These are phyloP conservation scores for Testicularia cyperi DNA, from an alignment of 1,284 basidiomycete genomes.

Conservation along the genomic window DNA sequence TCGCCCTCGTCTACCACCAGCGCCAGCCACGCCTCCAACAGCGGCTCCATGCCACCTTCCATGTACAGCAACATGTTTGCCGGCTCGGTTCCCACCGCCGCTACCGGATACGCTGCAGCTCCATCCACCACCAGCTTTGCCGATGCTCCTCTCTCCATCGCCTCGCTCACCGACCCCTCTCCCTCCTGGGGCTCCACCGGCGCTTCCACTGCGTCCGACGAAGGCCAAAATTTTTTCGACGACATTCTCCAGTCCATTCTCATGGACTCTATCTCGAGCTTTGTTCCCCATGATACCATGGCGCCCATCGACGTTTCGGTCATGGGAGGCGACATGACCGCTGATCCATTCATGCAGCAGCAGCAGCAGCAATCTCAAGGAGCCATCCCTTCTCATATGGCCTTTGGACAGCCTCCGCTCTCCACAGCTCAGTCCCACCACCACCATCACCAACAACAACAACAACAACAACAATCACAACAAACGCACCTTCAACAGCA, in stretches of 20 bases:
- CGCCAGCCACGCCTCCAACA: too few relatives aligned
- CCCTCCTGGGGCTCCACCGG: constrained; percentile 30
- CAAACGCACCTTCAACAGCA: constrained; percentile 5
- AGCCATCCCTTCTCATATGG: neutral
- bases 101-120: neutral
- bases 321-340: neutral
- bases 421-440: too few relatives aligned
- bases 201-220: constrained; percentile 24
- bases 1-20: too few relatives aligned
- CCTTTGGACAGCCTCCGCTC: too few relatives aligned
- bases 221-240: constrained; percentile 36
- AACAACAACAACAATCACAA: constrained; percentile 1
- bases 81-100: neutral
- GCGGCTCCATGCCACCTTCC: too few relatives aligned
- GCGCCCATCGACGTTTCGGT: constrained; percentile 3
- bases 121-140: neutral
- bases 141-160: constrained; percentile 15
- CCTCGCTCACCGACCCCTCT: constrained; percentile 22
- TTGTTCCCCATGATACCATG: constrained; percentile 30
- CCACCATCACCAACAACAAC: constrained; percentile 1
- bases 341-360: constrained; percentile 9
- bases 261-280: constrained; percentile 37
- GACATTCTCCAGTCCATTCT: constrained; percentile 37
- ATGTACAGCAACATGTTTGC: neutral
- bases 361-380: constrained; percentile 1